Base-by-base conservation (phyloP, 2,329 filamentous ascomycete species). In the Thyridium curvatum region DNA sequence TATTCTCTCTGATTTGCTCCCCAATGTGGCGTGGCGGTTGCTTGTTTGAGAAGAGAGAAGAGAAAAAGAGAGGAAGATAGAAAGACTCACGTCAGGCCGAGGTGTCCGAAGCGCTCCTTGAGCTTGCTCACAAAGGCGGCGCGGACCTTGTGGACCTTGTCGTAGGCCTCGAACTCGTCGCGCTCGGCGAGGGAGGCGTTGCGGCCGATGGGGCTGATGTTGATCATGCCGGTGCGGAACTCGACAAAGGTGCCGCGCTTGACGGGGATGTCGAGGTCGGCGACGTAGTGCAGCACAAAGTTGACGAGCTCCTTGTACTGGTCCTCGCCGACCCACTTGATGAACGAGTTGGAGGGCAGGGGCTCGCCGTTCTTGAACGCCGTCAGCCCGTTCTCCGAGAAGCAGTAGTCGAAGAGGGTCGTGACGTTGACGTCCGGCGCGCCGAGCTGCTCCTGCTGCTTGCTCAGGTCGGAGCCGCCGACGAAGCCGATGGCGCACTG, bases 361-460 rank as follows among this genome's bases (percentile, higher is more conserved):
- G 77, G 73, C 60, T 82, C 65, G 53, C 91, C 93, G 55, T 90
- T 68, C 57, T 89, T 88, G 74, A 77, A 94, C 32, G 91, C 93
- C 2, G 86, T 94, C 51, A 98, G 79, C 10, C 93, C 93, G 68
- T 98, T 98, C 71, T 98, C 93, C 42, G 89, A 73, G 70, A 98
- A 98, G 77, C 85, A 93, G 70, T 87, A 98, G 72, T 98, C 93
- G 72, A 98, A 98, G 55, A 97, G 81, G 45, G 79, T 72, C 38
- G 82, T 89, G 45, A 97, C 91, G 51, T 83, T 74, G 18, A 66
- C 62, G 41, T 74, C 68, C 18, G 76, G 61, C 4, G 78, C 74
- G 60, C 89, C 89, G 45, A 97, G 78, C 69, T 97, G 91, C 66
- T 97, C 93, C 66, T 97, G 88, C 68, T 97, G 93, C 72, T 98